phyloP scores from a whole-genome alignment of 1,284 basidiomycete genomes.

The Austropuccinia psidii region DNA sequence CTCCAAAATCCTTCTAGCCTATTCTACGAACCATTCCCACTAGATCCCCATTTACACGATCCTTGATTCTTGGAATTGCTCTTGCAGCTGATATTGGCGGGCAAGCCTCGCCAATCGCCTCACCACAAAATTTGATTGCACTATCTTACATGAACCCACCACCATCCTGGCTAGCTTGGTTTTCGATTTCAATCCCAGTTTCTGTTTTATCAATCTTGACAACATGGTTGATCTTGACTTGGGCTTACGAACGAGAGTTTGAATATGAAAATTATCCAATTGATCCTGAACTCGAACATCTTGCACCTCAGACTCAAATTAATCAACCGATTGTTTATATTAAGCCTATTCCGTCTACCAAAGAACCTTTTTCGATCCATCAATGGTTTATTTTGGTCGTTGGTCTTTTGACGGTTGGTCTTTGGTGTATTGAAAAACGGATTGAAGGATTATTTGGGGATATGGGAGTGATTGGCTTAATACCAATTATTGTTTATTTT shows the following conservation, averaged over 20 bases:
- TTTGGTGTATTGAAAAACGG: slow-evolving; percentile 85
- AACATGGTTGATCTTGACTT: slow-evolving; percentile 84
- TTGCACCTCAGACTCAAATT: slow-evolving; percentile 1
- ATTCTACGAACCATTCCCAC: slow-evolving; percentile 85
- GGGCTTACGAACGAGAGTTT: slow-evolving; percentile 67
- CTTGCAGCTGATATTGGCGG: slow-evolving; percentile 98
- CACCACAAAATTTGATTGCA: slow-evolving; percentile 95
- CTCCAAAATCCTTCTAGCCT: too few relatives aligned
- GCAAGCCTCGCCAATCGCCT: slow-evolving; percentile 62
- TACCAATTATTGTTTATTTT: slow-evolving; percentile 91
- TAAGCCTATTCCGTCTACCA: slow-evolving; percentile 58
- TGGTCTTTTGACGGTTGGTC: slow-evolving; percentile 72
- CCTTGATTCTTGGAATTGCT: slow-evolving; percentile 89
- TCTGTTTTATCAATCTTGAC: slow-evolving; percentile 72
- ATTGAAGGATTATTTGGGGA: slow-evolving; percentile 77
- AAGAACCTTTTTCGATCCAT: slow-evolving; percentile 68
- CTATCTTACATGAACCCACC: slow-evolving; percentile 76
- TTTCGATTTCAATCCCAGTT: slow-evolving; percentile 85
- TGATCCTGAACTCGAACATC: slow-evolving; percentile 1
- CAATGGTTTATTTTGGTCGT: slow-evolving; percentile 88
- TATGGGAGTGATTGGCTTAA: slow-evolving; percentile 93
- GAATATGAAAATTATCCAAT: too few relatives aligned
- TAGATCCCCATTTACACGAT: slow-evolving; percentile 77
- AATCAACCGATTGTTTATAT: slow-evolving; percentile 20
- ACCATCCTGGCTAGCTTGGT: slow-evolving; percentile 88